Evolutionary conservation across 805 yeast species (phyloP).

Genomic region (Candida maesae): DNA sequence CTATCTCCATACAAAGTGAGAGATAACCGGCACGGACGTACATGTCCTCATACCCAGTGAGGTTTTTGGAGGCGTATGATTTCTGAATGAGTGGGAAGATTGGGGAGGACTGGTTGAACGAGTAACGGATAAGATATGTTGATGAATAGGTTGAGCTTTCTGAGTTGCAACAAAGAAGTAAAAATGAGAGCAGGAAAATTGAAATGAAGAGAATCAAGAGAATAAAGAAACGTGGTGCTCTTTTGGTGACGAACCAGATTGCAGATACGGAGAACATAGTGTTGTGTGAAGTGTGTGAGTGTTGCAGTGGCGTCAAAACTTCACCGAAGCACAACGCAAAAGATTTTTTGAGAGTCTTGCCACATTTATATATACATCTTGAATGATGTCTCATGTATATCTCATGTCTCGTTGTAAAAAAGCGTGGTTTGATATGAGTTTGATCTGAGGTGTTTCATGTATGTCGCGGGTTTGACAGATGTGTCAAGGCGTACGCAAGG

Average conservation of each 20-base stretch:
- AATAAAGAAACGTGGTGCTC: constrained; percentile 40
- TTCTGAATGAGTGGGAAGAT: constrained; percentile 37
- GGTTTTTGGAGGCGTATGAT: constrained; percentile 32
- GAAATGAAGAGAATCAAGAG: constrained; percentile 42
- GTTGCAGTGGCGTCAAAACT: too few relatives aligned
- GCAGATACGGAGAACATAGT: neutral
- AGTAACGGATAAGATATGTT: constrained; percentile 45
- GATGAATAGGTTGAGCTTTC: constrained; percentile 40
- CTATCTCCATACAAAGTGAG: constrained; percentile 48
- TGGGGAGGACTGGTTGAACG: constrained; percentile 44
- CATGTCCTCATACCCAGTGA: constrained; percentile 37
- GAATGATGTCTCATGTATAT: too few relatives aligned
- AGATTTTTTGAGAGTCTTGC: neutral
- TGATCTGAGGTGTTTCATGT: constrained; percentile 1
- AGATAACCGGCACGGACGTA: constrained; percentile 50
- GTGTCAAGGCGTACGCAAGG: neutral
- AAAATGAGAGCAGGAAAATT: constrained; percentile 48
- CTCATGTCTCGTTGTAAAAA: too few relatives aligned
- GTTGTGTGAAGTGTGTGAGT: neutral
- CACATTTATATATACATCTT: neutral
- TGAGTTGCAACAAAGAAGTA: constrained; percentile 52
- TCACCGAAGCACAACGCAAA: neutral
- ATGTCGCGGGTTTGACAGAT: constrained; percentile 1
- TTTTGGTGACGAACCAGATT: constrained; percentile 30
- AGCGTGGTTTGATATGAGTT: too few relatives aligned